Evolutionary conservation across 2,329 filamentous ascomycete species (phyloP).

Genomic region (Verticillium tricorpus): DNA sequence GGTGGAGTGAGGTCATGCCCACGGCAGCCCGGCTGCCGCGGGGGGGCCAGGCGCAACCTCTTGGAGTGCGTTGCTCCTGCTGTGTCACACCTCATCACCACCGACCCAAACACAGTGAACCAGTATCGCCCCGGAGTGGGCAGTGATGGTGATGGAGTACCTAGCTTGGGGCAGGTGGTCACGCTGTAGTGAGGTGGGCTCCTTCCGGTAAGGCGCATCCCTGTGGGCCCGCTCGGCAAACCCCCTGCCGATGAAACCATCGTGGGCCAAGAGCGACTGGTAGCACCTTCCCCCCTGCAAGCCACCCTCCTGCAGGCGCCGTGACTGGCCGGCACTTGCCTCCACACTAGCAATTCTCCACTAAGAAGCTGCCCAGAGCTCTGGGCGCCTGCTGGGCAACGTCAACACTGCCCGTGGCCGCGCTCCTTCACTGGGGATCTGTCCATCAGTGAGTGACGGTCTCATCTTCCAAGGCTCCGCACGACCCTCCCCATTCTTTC

Average conservation of each 20-base stretch:
- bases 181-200: neutral
- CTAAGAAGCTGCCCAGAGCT: neutral
- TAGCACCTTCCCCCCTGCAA: neutral
- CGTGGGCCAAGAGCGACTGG: neutral
- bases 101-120: neutral
- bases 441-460: neutral
- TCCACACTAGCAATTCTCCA: neutral
- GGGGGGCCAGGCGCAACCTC: neutral
- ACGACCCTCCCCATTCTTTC: neutral
- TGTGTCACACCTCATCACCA: neutral
- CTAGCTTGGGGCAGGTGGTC: neutral
- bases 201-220: neutral
- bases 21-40: neutral
- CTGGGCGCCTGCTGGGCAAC: neutral
- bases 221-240: neutral
- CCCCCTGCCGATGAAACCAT: neutral
- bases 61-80: neutral
- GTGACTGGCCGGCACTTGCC: neutral
- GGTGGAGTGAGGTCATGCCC: neutral
- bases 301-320: neutral
- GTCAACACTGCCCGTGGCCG: neutral
- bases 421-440: neutral
- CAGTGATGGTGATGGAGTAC: neutral
- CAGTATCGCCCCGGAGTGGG: neutral
- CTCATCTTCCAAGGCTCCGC: neutral